These are phyloP conservation scores for Arctium minus DNA, from an alignment of 129 eudicot genomes.

Conservation along the genomic window DNA sequence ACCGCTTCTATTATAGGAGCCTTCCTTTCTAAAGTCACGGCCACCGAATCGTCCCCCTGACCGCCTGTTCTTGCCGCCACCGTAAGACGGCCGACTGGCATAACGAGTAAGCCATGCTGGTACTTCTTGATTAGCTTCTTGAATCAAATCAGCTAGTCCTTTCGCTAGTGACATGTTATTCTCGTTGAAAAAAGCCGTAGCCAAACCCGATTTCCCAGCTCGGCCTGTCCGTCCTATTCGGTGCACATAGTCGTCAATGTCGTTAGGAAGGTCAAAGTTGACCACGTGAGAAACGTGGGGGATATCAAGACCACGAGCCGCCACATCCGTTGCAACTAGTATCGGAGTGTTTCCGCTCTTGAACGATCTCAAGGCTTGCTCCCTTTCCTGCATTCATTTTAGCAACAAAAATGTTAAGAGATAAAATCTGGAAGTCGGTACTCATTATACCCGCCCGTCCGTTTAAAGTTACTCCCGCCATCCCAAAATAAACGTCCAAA, in stretches of 20 bases:
- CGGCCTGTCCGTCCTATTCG: conserved; percentile 56
- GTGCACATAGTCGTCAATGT: conserved; percentile 84
- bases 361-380: conserved; percentile 43
- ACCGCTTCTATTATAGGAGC: conserved; percentile 13
- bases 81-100: conserved; percentile 34
- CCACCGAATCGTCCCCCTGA: conserved; percentile 45
- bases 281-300: conserved; percentile 83
- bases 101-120: conserved; percentile 41
- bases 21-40: conserved; percentile 40
- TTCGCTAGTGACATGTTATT: conserved; percentile 49
- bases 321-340: conserved; percentile 73
- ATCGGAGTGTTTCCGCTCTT: conserved; percentile 43
- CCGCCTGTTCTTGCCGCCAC: conserved; percentile 41
- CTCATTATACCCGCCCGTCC: neutral
- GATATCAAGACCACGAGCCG: conserved; percentile 84
- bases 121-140: conserved; percentile 44
- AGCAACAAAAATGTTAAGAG: neutral
- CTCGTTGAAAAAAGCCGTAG: conserved; percentile 55
- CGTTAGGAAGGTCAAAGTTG: conserved; percentile 83
- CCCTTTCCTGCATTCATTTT: conserved; percentile 41
- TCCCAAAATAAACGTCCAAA: neutral
- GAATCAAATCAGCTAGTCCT: conserved; percentile 57
- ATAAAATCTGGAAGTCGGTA: neutral
- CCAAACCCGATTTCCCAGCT: conserved; percentile 50
- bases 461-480: neutral